A percentile compares a stretch with the other conserved stretches of the same genome.
phyloP scores from a whole-genome alignment of 352 stramenopile genomes.

The Phytophthora cactorum region DNA sequence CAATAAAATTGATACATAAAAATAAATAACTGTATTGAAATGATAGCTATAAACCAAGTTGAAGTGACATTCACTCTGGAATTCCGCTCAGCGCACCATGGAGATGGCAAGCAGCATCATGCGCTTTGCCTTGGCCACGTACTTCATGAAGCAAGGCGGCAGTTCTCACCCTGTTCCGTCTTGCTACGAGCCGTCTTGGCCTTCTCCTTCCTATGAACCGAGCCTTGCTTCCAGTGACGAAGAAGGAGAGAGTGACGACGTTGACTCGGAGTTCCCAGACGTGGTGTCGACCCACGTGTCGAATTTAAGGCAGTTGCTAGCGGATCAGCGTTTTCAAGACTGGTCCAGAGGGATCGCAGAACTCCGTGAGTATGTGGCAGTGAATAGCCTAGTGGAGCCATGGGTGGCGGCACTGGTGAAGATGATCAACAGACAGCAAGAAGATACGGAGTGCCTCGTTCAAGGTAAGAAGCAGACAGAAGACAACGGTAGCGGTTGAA shows the following conservation, averaged over 20 bases:
- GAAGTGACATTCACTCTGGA: slow-evolving; percentile 36
- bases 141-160: slow-evolving; percentile 40
- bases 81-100: slow-evolving; percentile 28
- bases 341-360: slow-evolving; percentile 19
- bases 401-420: slow-evolving; percentile 25
- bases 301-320: slow-evolving; percentile 30
- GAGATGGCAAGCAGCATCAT: slow-evolving; percentile 40
- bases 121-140: slow-evolving; percentile 49
- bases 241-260: slow-evolving; percentile 1
- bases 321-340: slow-evolving; percentile 24
- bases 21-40: background rate
- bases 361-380: slow-evolving; percentile 28
- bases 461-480: slow-evolving; percentile 27
- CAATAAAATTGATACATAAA: no score
- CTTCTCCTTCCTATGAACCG: slow-evolving; percentile 11
- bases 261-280: slow-evolving; percentile 10
- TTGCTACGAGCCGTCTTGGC: background rate
- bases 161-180: background rate
- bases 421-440: slow-evolving; percentile 18
- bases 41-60: slow-evolving; percentile 11
- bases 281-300: slow-evolving; percentile 20
- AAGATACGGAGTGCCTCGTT: slow-evolving; percentile 19
- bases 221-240: slow-evolving; percentile 11
- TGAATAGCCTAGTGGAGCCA: slow-evolving; percentile 10
- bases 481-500: background rate